Base-by-base conservation (phyloP, 2,329 filamentous ascomycete genomes). In the Talaromyces funiculosus region DNA sequence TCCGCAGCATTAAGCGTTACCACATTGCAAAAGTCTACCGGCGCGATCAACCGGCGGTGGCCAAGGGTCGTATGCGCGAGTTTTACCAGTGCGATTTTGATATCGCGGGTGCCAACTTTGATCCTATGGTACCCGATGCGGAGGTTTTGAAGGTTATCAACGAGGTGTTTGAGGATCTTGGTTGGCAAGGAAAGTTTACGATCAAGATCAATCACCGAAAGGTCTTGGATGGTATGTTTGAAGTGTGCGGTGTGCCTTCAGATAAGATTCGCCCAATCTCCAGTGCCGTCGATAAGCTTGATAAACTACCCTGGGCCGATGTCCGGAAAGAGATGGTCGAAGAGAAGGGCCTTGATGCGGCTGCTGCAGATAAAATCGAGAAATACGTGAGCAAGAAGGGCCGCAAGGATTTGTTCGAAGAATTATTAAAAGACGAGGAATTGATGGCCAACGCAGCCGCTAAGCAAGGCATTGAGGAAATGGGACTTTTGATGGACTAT, bases 81-180 rank as follows among this genome's bases (percentile, higher is more conserved):
- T 96, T 96, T 77, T 96, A 95, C 79, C 92, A 97, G 77, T 97
- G 92, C 79, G 93, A 97, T 77, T 95, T 97, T 71, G 92, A 97
- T 73, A 93, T 97, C 77, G 92, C 92, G 12, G 92, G 92, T 62
- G 67, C 74, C 63, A 81, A 79, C 43, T 95, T 91, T 78, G 93
- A 96, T 72, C 78, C 90, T 58, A 96, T 97, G 92, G 83, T 96
- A 26, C 90, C 92, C 60, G 93, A 97, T 71, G 90, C 92, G 38
- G 92, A 97, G 78, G 88, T 96, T 62, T 78, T 97, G 67, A 84
- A 89, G 61, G 92, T 97, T 66, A 85, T 90, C 54, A 86, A 85
- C 68, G 92, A 97, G 72, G 89, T 96, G 42, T 96, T 97, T 69
- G 85, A 93, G 67, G 84, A 84, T 53, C 80, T 97, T 37, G 88